Base-by-base conservation (phyloP, 2,329 filamentous ascomycete species). In the Cucurbitaria berberidis region DNA sequence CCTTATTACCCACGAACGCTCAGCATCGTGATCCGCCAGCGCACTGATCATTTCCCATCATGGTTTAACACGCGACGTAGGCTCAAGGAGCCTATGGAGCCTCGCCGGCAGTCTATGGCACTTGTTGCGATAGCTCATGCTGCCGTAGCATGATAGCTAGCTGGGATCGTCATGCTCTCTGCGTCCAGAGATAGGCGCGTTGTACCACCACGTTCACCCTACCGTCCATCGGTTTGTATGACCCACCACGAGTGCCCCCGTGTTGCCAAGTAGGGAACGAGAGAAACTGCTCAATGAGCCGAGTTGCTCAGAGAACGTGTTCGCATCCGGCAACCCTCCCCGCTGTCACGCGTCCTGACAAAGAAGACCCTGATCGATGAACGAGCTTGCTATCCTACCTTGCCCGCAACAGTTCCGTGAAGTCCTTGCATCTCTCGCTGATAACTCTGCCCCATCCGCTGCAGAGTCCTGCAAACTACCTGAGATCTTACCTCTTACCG, bases 121-220 rank as follows among this genome's bases (percentile, higher is more conserved):
- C 8, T 24, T 40, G 45, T 51, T 34, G 50, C 58, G 42, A 53
- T 56, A 57, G 45, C 59, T 43, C 54, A 63, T 68, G 66, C 56
- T 63, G 63, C 53, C 42, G 67, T 71, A 64, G 59, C 64, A 69
- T 64, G 47, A 60, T 56, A 60, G 51, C 51, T 47, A 47, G 51
- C 34, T 40, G 34, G 50, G 38, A 36, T 32, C 30, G 18, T 41
- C 44, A 36, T 45, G 44, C 55, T 29, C 49, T 55, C 55, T 51
- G 40, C 45, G 38, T 57, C 44, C 27, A 41, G 42, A 63, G 63
- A 69, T 67, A 64, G 60, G 58, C 63, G 59, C 54, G 63, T 68
- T 67, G 69, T 69, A 69, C 57, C 21, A 68, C 69, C 59, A 69
- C 49, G 62, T 64, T 67, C 61, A 66, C 68, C 42, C 59, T 48